phyloP scores from a whole-genome alignment of 768 basidiomycete species.

The Lactifluus hygrophoroides region DNA sequence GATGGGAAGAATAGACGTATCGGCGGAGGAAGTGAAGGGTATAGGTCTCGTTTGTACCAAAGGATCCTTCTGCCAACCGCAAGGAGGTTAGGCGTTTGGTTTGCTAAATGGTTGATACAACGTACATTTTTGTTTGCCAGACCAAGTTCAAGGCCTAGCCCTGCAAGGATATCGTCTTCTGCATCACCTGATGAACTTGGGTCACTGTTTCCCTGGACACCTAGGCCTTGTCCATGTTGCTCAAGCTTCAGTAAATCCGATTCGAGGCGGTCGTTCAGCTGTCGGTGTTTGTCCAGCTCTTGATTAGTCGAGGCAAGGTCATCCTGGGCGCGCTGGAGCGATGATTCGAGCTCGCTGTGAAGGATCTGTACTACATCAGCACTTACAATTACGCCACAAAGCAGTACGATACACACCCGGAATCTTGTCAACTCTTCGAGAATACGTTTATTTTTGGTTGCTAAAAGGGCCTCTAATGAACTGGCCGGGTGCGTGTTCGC shows the following conservation, averaged over 20 bases:
- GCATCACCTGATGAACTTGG: constrained; percentile 26
- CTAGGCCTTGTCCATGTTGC: constrained; percentile 38
- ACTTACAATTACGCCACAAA: not conserved
- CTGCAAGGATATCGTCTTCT: constrained; percentile 51
- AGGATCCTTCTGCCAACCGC: constrained; percentile 19
- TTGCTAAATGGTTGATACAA: not conserved
- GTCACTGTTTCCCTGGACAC: constrained; percentile 24
- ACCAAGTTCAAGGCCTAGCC: constrained; percentile 57
- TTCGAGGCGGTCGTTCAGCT: constrained; percentile 85
- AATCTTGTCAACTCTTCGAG: constrained; percentile 90
- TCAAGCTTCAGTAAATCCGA: constrained; percentile 82
- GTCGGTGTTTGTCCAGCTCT: constrained; percentile 71
- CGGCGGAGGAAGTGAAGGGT: constrained; percentile 65
- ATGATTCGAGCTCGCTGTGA: constrained; percentile 70
- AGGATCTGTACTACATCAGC: constrained; percentile 47
- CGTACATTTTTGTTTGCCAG: constrained; percentile 33
- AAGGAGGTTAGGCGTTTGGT: not conserved
- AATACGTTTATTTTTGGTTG: constrained; percentile 88
- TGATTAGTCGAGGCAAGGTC: constrained; percentile 48
- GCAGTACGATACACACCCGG: constrained; percentile 43
- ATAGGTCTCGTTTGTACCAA: constrained; percentile 50
- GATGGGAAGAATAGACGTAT: constrained; percentile 95
- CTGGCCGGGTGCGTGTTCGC: constrained; percentile 66
- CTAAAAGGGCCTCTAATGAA: constrained; percentile 84
- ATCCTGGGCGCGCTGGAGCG: constrained; percentile 47